Percentiles rank a stretch among this genome's conserved stretches.
Conservation (phyloP, 768 basidiomycete genomes). For the Tylopilus vinaceipallidus region DNA sequence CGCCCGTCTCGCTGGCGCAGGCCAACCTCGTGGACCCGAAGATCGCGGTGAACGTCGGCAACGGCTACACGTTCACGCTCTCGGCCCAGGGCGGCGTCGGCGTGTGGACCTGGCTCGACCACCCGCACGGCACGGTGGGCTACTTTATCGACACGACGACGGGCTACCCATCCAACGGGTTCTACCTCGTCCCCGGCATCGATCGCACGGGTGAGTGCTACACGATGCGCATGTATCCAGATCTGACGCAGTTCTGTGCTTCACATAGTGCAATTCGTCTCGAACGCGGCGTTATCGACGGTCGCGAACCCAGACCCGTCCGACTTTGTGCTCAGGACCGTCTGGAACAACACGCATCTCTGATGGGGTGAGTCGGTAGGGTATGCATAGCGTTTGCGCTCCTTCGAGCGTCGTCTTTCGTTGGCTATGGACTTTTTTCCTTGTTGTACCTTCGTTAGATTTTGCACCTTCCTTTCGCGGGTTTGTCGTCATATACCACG, state of each 20-base stretch:
- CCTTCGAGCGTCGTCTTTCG: too few relatives aligned
- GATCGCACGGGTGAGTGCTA: conserved; percentile 45
- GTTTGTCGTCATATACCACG: too few relatives aligned
- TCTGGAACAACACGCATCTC: too few relatives aligned
- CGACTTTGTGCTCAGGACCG: conserved; percentile 49
- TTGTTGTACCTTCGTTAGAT: too few relatives aligned
- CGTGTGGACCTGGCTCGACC: conserved; percentile 59
- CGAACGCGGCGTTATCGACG: conserved; percentile 39
- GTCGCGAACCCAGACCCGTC: conserved; percentile 36
- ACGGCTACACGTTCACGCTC: conserved; percentile 46
- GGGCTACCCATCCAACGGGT: conserved; percentile 46
- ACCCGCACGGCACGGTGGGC: conserved; percentile 53
- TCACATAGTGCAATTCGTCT: conserved; percentile 40
- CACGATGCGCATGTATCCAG: not conserved
- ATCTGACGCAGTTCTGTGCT: not conserved
- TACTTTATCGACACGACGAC: conserved; percentile 47
- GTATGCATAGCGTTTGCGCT: too few relatives aligned
- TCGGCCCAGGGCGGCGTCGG: conserved; percentile 59
- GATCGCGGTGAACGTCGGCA: conserved; percentile 35
- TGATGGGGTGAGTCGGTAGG: too few relatives aligned
- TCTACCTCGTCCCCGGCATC: conserved; percentile 53
- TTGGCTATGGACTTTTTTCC: too few relatives aligned
- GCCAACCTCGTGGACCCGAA: conserved; percentile 47
- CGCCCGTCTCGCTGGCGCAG: conserved; percentile 46
- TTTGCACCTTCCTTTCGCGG: too few relatives aligned